Evolutionary conservation across 2,329 filamentous ascomycete species (phyloP), one percentile per base, ranked within the genome.

Genomic region (Didymella lethalis): DNA sequence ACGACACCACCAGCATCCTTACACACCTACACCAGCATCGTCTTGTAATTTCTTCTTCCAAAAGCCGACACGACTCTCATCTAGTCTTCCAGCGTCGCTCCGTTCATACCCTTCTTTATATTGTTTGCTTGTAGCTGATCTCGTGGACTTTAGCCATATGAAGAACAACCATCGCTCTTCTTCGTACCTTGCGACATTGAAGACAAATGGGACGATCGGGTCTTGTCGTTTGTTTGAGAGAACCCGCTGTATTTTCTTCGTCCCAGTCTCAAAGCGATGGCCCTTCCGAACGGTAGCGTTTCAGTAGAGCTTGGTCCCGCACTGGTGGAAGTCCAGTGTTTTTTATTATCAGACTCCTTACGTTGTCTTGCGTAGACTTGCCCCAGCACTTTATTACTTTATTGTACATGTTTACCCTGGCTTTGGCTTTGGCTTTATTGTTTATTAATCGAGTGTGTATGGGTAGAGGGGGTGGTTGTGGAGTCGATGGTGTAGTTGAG

Each of bases 371-470:
- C 50, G 54, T 67, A 64, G 59, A 64, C 49, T 38, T 55, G 44
- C 38, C 38, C 51, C 50, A 28, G 32, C 18, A 41, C 36, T 43
- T 62, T 58, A 64, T 55, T 44, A 29, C 49, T 63, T 55, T 64
- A 64, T 50, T 67, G 65, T 67, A 67, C 47, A 67, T 67, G 57
- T 36, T 48, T 61, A 59, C 59, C 40, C 41, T 47, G 49, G 50
- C 54, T 49, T 51, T 67, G 54, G 53, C 53, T 53, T 54, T 59
- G 51, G 38, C 48, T 55, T 55, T 55, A 60, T 60, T 60, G 41
- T 59, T 59, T 59, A 59, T 54, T 59, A 59, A 59, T 59, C 25
- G n/a, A 29, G 29, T 48, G 28, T 49, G 50, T 54, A 47, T 43
- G 49, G 50, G 38, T 18, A 43, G 18, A 34, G 45, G 25, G 50